Percentiles rank a stretch among this genome's conserved stretches.
Evolutionary conservation across 768 basidiomycete species (phyloP).

Genomic region (Gyrodon lividus): DNA sequence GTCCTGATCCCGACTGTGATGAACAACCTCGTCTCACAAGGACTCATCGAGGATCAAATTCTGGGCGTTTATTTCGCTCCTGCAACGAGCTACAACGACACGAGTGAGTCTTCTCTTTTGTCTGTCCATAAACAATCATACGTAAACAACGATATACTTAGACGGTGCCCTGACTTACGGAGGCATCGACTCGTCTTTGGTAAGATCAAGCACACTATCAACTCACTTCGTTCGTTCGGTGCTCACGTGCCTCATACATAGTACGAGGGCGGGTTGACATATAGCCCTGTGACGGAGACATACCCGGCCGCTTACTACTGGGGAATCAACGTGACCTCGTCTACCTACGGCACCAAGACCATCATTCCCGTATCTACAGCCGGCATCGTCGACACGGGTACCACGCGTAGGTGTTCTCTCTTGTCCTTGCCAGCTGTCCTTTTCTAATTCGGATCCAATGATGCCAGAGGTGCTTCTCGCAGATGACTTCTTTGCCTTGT

Average conservation of each 20-base stretch:
- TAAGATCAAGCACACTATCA: constrained; percentile 2
- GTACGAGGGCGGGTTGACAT: constrained; percentile 23
- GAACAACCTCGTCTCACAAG: constrained; percentile 23
- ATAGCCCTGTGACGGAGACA: constrained; percentile 27
- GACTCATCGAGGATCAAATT: constrained; percentile 14
- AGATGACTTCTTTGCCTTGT: constrained; percentile 15
- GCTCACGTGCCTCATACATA: constrained; percentile 2
- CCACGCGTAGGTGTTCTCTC: constrained; percentile 15
- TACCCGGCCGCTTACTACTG: constrained; percentile 23
- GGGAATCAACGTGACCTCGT: constrained; percentile 28
- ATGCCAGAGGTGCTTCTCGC: constrained; percentile 23
- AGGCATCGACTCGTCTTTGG: constrained; percentile 17
- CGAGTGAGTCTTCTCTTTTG: constrained; percentile 8
- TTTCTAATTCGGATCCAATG: not conserved
- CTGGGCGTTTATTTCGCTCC: constrained; percentile 26
- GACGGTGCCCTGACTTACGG: constrained; percentile 30
- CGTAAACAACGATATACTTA: constrained; percentile 3
- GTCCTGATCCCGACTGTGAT: constrained; percentile 24
- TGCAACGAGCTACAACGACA: constrained; percentile 12
- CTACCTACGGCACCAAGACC: constrained; percentile 11
- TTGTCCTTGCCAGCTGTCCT: not conserved
- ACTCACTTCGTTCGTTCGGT: not conserved
- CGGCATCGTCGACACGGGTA: constrained; percentile 31
- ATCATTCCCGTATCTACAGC: constrained; percentile 22
- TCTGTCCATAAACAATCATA: not conserved